These are phyloP conservation scores for Hypoxylon sp. DNA, from an alignment of 2,329 filamentous ascomycete species.

Conservation along the genomic window DNA sequence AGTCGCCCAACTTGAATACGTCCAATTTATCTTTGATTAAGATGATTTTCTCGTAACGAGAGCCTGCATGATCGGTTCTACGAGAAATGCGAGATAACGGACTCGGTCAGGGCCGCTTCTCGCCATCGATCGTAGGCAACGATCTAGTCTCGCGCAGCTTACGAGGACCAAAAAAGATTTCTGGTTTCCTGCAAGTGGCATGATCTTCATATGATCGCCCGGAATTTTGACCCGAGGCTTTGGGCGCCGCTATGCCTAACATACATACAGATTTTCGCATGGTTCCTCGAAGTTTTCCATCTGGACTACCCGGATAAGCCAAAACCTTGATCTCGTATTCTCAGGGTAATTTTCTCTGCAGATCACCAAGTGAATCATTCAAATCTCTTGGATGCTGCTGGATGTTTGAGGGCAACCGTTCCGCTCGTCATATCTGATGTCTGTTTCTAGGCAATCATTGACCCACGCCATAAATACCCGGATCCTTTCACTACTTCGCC, in stretches of 20 bases:
- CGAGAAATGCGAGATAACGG: conserved; percentile 26
- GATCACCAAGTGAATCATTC: conserved; percentile 2
- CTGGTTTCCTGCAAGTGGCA: conserved; percentile 1
- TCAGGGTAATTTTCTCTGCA: conserved; percentile 2
- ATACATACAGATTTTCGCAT: neutral
- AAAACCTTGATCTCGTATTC: conserved; percentile 5
- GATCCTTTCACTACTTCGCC: conserved; percentile 1
- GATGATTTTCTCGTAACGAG: conserved; percentile 23
- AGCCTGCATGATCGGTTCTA: conserved; percentile 21
- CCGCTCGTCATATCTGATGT: no score
- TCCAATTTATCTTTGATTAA: conserved; percentile 36
- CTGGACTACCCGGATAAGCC: conserved; percentile 6
- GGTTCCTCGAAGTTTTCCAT: conserved; percentile 10
- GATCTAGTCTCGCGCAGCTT: conserved; percentile 3
- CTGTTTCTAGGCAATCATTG: no score
- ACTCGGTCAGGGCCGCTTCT: conserved; percentile 22
- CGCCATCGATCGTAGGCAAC: conserved; percentile 4
- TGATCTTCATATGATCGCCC: conserved; percentile 21
- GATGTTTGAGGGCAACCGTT: no score
- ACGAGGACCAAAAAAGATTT: neutral
- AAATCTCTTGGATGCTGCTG: neutral
- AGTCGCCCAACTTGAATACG: conserved; percentile 14
- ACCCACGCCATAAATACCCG: conserved; percentile 18
- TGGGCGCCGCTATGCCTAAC: neutral
- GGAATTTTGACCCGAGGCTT: conserved; percentile 8